phyloP scores from a whole-genome alignment of 2,329 filamentous ascomycete genomes.

The Cadophora luteo-olivacea region DNA sequence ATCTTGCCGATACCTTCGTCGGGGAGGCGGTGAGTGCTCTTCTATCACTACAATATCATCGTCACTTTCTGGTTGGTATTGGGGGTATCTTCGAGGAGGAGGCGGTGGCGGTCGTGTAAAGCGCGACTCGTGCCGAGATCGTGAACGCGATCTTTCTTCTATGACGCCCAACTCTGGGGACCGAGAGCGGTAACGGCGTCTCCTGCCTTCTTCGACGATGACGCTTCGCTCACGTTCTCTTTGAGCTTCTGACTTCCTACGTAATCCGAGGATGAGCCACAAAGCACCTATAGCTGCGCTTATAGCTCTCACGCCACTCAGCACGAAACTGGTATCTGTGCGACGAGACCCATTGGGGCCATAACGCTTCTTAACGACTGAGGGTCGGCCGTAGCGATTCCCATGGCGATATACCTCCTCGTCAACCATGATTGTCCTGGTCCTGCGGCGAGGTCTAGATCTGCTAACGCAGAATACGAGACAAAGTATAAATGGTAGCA shows the following conservation, averaged over 20 bases:
- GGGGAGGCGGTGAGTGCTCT: not conserved
- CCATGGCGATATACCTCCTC: constrained; percentile 9
- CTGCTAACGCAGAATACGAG: not conserved
- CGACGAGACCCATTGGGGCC: not conserved
- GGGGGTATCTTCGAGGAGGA: not conserved
- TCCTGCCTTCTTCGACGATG: constrained; percentile 6
- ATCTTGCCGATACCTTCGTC: not conserved
- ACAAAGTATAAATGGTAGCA: not conserved
- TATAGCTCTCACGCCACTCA: too few relatives aligned
- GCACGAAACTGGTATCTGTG: not conserved
- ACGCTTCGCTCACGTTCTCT: not conserved
- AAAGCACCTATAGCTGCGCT: not conserved
- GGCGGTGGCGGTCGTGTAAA: not conserved
- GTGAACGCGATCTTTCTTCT: not conserved
- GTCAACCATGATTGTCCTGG: not conserved
- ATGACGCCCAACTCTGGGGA: not conserved
- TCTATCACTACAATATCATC: not conserved
- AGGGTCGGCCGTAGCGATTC: not conserved
- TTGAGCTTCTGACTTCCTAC: not conserved
- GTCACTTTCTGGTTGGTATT: not conserved
- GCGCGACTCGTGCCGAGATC: not conserved
- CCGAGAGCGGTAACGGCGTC: not conserved
- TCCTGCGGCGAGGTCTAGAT: not conserved
- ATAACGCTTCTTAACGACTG: not conserved
- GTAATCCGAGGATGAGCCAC: not conserved